Evolutionary conservation across 2,329 filamentous ascomycete species (phyloP).

Genomic region (Elsinoe batatas): DNA sequence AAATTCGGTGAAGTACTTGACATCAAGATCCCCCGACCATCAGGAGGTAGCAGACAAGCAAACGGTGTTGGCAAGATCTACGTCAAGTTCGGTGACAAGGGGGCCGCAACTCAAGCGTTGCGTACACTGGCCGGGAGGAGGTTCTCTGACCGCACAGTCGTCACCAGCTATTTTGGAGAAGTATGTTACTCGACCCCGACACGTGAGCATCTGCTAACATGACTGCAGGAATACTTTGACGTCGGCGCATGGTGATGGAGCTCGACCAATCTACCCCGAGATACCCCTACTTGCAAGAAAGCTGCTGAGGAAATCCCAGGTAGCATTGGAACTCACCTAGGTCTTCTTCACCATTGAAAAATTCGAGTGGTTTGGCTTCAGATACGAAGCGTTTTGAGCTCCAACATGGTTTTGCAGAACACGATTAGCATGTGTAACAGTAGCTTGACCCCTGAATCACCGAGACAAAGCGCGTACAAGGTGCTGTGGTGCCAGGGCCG

Average conservation of each 20-base stretch:
- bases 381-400: not conserved
- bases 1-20: slow-evolving; percentile 81
- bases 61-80: slow-evolving; percentile 95
- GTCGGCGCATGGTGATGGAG: slow-evolving; percentile 63
- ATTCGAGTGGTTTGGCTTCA: not conserved
- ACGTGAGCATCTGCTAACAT: slow-evolving; percentile 26
- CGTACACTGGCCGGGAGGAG: slow-evolving; percentile 87
- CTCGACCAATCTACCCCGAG: not conserved
- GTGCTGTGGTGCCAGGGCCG: not conserved
- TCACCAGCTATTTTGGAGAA: slow-evolving; percentile 94
- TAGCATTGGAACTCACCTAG: slow-evolving; percentile 10
- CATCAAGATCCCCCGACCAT: slow-evolving; percentile 87
- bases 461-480: not conserved
- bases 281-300: slow-evolving; percentile 4
- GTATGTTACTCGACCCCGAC: slow-evolving; percentile 39
- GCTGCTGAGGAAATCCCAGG: slow-evolving; percentile 12
- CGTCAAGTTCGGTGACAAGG: slow-evolving; percentile 76
- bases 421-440: slow-evolving; percentile 1
- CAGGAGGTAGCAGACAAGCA: slow-evolving; percentile 70
- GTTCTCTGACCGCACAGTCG: slow-evolving; percentile 91
- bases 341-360: not conserved
- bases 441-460: not conserved
- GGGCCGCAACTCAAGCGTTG: slow-evolving; percentile 73
- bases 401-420: not conserved
- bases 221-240: slow-evolving; percentile 76